Evolutionary conservation across 2,329 filamentous ascomycete genomes (phyloP), one percentile per base, ranked within the genome.

Genomic region (Fusarium sp.): DNA sequence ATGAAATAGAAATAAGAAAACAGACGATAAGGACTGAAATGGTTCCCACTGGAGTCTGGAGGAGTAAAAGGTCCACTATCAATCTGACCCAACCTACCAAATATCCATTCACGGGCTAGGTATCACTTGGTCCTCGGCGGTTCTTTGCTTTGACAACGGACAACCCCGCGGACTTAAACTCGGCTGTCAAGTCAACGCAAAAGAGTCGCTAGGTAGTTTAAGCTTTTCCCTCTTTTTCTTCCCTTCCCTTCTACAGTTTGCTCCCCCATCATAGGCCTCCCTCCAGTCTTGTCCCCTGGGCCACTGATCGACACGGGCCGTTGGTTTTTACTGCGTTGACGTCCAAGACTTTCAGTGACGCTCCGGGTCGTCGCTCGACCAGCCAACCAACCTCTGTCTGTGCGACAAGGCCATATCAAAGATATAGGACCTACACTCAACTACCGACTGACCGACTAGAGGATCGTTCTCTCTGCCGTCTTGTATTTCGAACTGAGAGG

Each of bases 301-400:
- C 42, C 59, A 55, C 49, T 62, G 66, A 69, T 69, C 66, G 67
- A 69, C 66, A 63, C 66, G 66, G 66, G 48, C 67, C 57, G 62
- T 67, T 62, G 9, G 34, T 45, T 46, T 61, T 24, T 52, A 22
- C 26, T 43, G 18, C 14, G 22, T 63, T 58, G 43, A 69, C 61
- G 36, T 58, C 42, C 48, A 33, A 58, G 49, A 34, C 49, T 22
- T 48, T 58, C 31, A 43, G 59, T 36, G 58, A 52, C 58, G 58
- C 48, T 63, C 63, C 71, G 72, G 72, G 69, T 69, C 71, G 72
- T 74, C 71, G 72, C 63, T 54, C 45, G 51, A 36, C 58, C 55
- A 44, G 44, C 52, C 46, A 50, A 54, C 48, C 48, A 52, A 31
- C 48, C 36, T 65, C 39, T 50, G 28, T 31, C 28, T 31, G 28